Percentiles rank a stretch among this genome's conserved stretches.
phyloP scores from a whole-genome alignment of 768 basidiomycete genomes.

The Clitopilus passeckerianus region DNA sequence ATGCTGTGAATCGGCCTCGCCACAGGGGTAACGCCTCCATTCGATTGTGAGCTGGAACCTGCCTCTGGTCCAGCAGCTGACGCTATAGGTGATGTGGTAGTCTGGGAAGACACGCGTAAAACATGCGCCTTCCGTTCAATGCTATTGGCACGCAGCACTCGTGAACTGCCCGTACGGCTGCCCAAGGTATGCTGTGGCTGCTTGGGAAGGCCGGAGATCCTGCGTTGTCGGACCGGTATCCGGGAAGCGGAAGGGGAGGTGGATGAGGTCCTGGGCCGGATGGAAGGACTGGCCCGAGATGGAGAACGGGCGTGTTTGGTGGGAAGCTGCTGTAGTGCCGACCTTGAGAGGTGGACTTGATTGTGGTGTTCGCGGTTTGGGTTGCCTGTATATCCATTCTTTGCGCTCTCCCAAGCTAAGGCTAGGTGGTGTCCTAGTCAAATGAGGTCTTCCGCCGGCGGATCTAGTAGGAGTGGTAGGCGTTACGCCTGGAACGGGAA shows the following conservation, averaged over 20 bases:
- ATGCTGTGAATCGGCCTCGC: not conserved
- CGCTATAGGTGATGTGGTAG: not conserved
- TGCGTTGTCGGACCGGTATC: conserved; percentile 9
- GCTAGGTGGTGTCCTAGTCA: not conserved
- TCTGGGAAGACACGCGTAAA: not conserved
- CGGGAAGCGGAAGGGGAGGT: conserved; percentile 15
- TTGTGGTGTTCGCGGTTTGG: conserved; percentile 10
- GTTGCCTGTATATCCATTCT: conserved; percentile 17
- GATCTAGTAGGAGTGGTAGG: conserved; percentile 3
- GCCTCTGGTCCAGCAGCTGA: not conserved
- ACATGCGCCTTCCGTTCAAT: not conserved
- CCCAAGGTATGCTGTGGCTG: conserved; percentile 13
- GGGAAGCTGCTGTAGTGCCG: not conserved
- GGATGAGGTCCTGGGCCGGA: conserved; percentile 6
- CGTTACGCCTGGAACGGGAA: not conserved
- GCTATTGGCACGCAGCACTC: not conserved
- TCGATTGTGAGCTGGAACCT: not conserved
- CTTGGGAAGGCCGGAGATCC: conserved; percentile 9
- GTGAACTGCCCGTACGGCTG: not conserved
- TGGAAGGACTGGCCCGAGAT: not conserved
- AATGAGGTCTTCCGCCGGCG: not conserved
- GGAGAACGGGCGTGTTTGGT: not conserved
- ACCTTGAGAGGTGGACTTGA: conserved; percentile 3
- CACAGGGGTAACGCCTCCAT: not conserved
- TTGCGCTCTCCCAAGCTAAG: conserved; percentile 7